A percentile compares a stretch with the other conserved stretches of the same genome.
phyloP scores from a whole-genome alignment of 2,329 filamentous ascomycete species.

The Bipolaris victoriae region DNA sequence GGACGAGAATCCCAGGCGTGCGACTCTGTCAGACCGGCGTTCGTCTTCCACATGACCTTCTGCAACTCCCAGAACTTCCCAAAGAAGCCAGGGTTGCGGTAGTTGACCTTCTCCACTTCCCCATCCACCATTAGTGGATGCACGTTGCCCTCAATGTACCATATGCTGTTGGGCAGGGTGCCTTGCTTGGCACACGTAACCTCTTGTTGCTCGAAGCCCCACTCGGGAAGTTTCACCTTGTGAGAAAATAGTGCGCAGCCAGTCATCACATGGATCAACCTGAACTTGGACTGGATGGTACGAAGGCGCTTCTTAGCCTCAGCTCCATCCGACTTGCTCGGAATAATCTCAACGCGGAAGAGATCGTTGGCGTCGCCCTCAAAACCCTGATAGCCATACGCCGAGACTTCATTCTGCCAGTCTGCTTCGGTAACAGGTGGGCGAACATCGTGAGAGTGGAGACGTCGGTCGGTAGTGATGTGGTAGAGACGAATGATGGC shows the following conservation, averaged over 20 bases:
- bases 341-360: constrained; percentile 94
- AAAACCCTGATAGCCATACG: constrained; percentile 97
- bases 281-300: constrained; percentile 97
- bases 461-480: constrained; percentile 77
- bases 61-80: constrained; percentile 98
- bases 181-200: constrained; percentile 95
- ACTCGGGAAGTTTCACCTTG: constrained; percentile 97
- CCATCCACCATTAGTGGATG: constrained; percentile 75
- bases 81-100: constrained; percentile 91
- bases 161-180: constrained; percentile 93
- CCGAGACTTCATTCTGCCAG: constrained; percentile 95
- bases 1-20: constrained; percentile 98
- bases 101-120: constrained; percentile 89
- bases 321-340: constrained; percentile 79
- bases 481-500: constrained; percentile 85
- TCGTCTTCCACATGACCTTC: constrained; percentile 98
- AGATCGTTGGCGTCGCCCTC: constrained; percentile 95
- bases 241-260: constrained; percentile 96
- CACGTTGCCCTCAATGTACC: constrained; percentile 92
- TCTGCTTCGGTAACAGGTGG: constrained; percentile 52
- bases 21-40: constrained; percentile 92
- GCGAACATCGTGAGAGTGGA: constrained; percentile 95
- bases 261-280: constrained; percentile 93
- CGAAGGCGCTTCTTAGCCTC: constrained; percentile 83
- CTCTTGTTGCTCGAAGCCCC: constrained; percentile 98